Conservation (phyloP, 345 rosid species). For the Eucalyptus coolabah region DNA sequence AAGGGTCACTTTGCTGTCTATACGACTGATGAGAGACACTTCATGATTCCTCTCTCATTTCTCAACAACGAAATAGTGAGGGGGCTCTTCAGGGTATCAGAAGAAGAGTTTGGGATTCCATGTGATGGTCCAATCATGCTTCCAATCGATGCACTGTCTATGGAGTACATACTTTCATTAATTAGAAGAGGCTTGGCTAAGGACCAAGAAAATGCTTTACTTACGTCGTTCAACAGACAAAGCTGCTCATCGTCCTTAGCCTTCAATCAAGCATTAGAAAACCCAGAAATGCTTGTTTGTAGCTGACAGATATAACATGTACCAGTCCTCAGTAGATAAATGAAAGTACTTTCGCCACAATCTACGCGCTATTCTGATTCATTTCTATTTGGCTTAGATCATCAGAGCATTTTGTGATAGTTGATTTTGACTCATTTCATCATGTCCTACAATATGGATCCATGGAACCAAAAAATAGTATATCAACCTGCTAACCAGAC, state of each 20-base stretch:
- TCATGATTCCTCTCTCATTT: slow-evolving; percentile 2
- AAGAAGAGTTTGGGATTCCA: slow-evolving; percentile 1
- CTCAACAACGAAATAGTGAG: not conserved
- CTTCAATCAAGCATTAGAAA: not conserved
- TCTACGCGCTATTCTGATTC: not conserved
- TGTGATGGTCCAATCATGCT: not conserved
- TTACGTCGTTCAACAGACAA: not conserved
- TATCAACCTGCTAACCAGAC: not conserved
- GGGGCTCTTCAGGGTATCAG: not conserved
- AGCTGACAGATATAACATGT: not conserved
- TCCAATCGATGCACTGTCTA: not conserved
- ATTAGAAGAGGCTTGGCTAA: not conserved
- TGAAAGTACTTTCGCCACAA: not conserved
- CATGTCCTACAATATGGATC: not conserved
- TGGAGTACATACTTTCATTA: slow-evolving; percentile 1
- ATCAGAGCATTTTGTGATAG: not conserved
- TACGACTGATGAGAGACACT: not conserved
- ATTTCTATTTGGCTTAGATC: not conserved
- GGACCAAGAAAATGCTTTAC: slow-evolving; percentile 19
- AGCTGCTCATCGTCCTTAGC: not conserved
- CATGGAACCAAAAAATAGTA: not conserved
- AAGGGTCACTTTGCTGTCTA: slow-evolving; percentile 15
- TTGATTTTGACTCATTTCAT: not conserved
- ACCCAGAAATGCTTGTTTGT: not conserved
- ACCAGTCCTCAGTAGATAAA: not conserved